Evolutionary conservation across 768 basidiomycete species (phyloP), one percentile per base, ranked within the genome.

Genomic region (Boletus pseudo-olivaceus): DNA sequence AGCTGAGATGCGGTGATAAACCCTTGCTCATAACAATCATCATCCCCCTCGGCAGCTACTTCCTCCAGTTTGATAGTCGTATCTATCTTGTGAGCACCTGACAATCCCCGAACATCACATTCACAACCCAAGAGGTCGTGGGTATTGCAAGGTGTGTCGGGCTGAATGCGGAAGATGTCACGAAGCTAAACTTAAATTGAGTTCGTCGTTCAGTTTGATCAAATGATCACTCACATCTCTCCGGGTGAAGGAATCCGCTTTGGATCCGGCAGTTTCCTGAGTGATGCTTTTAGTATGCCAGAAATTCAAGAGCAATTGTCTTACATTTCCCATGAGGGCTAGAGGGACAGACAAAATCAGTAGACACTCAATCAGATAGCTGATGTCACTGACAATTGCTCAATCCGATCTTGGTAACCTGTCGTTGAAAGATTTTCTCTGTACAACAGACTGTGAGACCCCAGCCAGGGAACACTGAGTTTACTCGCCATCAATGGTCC

Each of bases 391-490:
- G 62, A 91, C 90, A 91, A 59, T 90, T 84, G 58, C 92, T 93
- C 44, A 98, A 72, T 5, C 92, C 95, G 11, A 92, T 80, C 71
- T 98, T 98, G 17, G 92, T 97, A 30, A 98, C 85, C 71, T 98
- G 95, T 54, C 96, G 80, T 70, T 98, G 92, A 66, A 82, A 95
- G 23, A 96, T 92, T 74, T 95, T 93, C 73, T 93, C 90, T 91
- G 62, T 3, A 53, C 32, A 45, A 27, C 20, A 33, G 39, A 52
- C 15, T 37, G 48, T 56, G 43, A 60, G 43, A 26, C 27, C 29
- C 49, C 43, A 42, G 10, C 3, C 5, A 30, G 29, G 39, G 17
- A n/a, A 33, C 9, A 26, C 26, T 17, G 20, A 29, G 34, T 46
- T 19, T 67, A 55, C 72, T 57, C 59, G 83, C 89, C 95, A 66